Evolutionary conservation across 768 basidiomycete genomes (phyloP).

Genomic region (Boletus edulis): DNA sequence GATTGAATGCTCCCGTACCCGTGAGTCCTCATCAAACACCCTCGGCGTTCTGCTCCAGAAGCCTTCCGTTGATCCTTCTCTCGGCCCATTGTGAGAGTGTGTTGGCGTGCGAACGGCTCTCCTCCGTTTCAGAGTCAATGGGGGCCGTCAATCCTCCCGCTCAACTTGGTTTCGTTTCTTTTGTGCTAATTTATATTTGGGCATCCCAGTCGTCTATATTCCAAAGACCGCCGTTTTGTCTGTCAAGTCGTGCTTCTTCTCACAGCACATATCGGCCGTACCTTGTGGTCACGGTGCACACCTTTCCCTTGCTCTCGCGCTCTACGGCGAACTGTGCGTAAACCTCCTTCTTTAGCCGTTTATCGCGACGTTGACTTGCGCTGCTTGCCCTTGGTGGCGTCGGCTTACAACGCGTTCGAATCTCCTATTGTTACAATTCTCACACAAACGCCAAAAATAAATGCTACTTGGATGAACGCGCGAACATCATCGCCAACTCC

Average conservation of each 20-base stretch:
- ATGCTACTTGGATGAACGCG: conserved; percentile 16
- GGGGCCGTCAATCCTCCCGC: not conserved
- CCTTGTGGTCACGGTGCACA: conserved; percentile 60
- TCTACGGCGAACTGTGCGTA: conserved; percentile 65
- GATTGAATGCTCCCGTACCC: conserved; percentile 23
- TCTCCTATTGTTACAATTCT: conserved; percentile 8
- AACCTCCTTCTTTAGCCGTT: not conserved
- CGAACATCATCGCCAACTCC: conserved; percentile 20
- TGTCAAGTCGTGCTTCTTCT: conserved; percentile 50
- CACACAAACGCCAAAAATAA: conserved; percentile 21
- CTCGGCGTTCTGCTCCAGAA: conserved; percentile 8
- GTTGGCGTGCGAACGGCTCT: not conserved
- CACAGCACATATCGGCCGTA: conserved; percentile 39
- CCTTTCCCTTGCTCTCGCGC: conserved; percentile 58
- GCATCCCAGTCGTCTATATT: conserved; percentile 56
- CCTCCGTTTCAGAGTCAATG: not conserved
- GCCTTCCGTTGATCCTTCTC: not conserved
- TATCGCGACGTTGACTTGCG: conserved; percentile 6
- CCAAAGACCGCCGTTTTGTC: conserved; percentile 64
- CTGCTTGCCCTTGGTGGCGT: conserved; percentile 6
- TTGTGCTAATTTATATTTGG: conserved; percentile 7
- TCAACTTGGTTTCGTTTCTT: not conserved
- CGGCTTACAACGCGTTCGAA: conserved; percentile 5
- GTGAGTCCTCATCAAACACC: conserved; percentile 24
- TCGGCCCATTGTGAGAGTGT: not conserved